phyloP scores from a whole-genome alignment of 306 rosid species.

The Cercis canadensis region DNA sequence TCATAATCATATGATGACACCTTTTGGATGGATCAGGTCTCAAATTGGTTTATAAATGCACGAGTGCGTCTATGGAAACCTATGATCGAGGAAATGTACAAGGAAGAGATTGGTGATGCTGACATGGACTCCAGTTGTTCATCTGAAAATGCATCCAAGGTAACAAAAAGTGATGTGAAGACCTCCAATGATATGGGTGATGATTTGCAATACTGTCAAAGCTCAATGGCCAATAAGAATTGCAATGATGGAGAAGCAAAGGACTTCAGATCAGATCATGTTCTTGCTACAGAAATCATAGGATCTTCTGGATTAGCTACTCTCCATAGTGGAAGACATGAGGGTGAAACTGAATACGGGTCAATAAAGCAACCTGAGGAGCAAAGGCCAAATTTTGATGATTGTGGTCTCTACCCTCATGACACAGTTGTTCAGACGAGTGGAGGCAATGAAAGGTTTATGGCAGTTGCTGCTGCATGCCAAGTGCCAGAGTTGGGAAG shows the following conservation, averaged over 20 bases:
- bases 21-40: conserved; percentile 56
- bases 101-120: conserved; percentile 69
- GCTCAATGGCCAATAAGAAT: conserved; percentile 54
- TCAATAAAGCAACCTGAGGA: conserved; percentile 48
- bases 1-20: not conserved
- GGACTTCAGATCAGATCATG: conserved; percentile 55
- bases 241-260: conserved; percentile 52
- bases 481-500: conserved; percentile 69
- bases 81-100: conserved; percentile 92
- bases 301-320: conserved; percentile 44
- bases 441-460: conserved; percentile 51
- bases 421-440: conserved; percentile 51
- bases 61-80: conserved; percentile 93
- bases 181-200: conserved; percentile 52
- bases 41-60: conserved; percentile 92
- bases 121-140: conserved; percentile 73
- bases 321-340: conserved; percentile 30
- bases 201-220: conserved; percentile 62
- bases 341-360: conserved; percentile 51
- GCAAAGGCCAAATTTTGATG: conserved; percentile 53
- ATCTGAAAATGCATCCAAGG: conserved; percentile 63
- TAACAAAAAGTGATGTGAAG: conserved; percentile 54
- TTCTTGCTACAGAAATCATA: conserved; percentile 50
- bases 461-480: conserved; percentile 57
- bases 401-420: conserved; percentile 49